A percentile compares a stretch with the other conserved stretches of the same genome.
Conservation (phyloP, 2,329 filamentous ascomycete species). For the Karstenula rhodostoma region DNA sequence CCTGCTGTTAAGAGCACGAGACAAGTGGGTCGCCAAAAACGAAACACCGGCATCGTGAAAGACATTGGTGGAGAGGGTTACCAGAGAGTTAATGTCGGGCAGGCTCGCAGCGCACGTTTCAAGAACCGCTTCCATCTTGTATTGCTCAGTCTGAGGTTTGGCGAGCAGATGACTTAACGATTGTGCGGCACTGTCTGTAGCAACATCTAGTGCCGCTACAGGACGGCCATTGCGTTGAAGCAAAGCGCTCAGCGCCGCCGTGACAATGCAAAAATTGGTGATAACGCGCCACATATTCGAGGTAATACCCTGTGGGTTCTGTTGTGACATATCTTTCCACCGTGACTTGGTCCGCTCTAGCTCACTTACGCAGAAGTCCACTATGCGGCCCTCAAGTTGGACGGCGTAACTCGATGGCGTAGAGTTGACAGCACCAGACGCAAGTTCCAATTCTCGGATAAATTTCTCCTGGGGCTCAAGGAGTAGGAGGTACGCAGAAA, state of each 20-base stretch:
- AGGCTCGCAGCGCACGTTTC: slow-evolving; percentile 45
- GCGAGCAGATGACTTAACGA: slow-evolving; percentile 47
- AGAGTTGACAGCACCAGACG: slow-evolving; percentile 14
- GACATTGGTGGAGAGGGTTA: slow-evolving; percentile 19
- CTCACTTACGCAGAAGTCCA: slow-evolving; percentile 58
- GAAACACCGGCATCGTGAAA: slow-evolving; percentile 44
- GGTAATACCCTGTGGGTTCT: slow-evolving; percentile 57
- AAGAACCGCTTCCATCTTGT: slow-evolving; percentile 55
- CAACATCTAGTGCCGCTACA: slow-evolving; percentile 29
- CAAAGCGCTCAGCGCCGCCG: slow-evolving; percentile 40
- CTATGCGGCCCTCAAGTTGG: slow-evolving; percentile 41
- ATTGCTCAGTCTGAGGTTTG: slow-evolving; percentile 50
- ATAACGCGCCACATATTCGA: slow-evolving; percentile 60
- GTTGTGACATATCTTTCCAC: slow-evolving; percentile 53
- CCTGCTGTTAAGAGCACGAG: slow-evolving; percentile 40
- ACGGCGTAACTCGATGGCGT: slow-evolving; percentile 28
- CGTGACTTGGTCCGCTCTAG: slow-evolving; percentile 54
- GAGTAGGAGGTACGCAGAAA: slow-evolving; percentile 61
- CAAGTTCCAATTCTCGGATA: slow-evolving; percentile 14
- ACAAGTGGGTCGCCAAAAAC: slow-evolving; percentile 42
- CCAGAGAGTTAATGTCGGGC: slow-evolving; percentile 34
- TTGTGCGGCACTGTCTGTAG: slow-evolving; percentile 33
- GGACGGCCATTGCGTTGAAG: slow-evolving; percentile 31
- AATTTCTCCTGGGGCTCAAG: slow-evolving; percentile 27
- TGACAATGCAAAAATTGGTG: slow-evolving; percentile 58